phyloP scores from a whole-genome alignment of 208 protist genomes.

The Angomonas deanei region DNA sequence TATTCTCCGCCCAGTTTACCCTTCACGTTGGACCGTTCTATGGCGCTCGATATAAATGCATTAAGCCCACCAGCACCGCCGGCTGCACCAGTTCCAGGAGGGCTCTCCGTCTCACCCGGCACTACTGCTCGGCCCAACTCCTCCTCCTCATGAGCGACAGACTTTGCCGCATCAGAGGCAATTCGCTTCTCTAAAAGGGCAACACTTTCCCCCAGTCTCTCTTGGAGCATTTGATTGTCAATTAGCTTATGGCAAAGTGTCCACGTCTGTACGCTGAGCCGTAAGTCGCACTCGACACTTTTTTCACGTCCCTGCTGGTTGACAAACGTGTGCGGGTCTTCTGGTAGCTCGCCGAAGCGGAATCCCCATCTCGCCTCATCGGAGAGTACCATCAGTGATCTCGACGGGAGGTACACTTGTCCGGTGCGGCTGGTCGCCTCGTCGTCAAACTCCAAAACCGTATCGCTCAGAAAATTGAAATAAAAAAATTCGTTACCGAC shows the following conservation, averaged over 20 bases:
- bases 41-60: constrained; percentile 13
- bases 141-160: constrained; percentile 9
- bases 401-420: constrained; percentile 57
- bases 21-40: constrained; percentile 9
- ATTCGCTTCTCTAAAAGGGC: constrained; percentile 21
- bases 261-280: constrained; percentile 83
- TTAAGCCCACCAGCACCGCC: constrained; percentile 9
- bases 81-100: not conserved
- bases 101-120: too few species aligned
- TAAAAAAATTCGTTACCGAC: constrained; percentile 76
- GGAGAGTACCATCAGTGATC: constrained; percentile 60
- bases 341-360: constrained; percentile 62
- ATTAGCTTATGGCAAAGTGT: constrained; percentile 59
- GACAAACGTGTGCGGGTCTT: constrained; percentile 47
- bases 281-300: constrained; percentile 58
- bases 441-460: constrained; percentile 80
- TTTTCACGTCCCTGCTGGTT: constrained; percentile 16
- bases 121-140: constrained; percentile 15
- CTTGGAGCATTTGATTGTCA: constrained; percentile 61
- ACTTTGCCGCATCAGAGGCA: constrained; percentile 18
- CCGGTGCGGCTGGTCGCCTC: constrained; percentile 67
- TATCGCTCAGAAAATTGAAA: constrained; percentile 71
- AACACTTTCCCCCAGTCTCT: constrained; percentile 57
- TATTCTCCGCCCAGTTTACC: constrained; percentile 32
- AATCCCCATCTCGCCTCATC: constrained; percentile 85